Evolutionary conservation across 2,329 filamentous ascomycete genomes (phyloP), one percentile per base, ranked within the genome.

Genomic region (Stachybotrys elegans): DNA sequence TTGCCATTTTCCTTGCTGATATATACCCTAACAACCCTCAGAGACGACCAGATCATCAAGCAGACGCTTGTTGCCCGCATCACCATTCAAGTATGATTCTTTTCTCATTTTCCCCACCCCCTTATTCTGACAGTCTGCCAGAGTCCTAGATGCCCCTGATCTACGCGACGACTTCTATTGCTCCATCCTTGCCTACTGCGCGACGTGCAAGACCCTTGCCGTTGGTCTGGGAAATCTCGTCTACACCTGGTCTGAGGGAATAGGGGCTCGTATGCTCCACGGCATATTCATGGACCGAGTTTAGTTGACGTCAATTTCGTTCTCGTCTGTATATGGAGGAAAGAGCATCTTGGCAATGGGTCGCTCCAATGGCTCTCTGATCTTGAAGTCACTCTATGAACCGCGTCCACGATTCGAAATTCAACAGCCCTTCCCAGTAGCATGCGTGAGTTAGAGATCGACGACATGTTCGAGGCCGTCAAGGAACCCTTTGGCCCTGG

Each of bases 131-230:
- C 57, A 46, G 20, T 9, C 13, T 4, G 13, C 3, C 49, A 86
- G 82, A 67, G 86, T 96, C 6, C 75, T 98, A 5, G 89, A 96
- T 66, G 92, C 92, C 8, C 90, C 91, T 3, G 80, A 82, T 42
- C 72, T 97, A n/a, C 82, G 89, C 45, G 90, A 97, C 56, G 92
- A 98, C 63, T 98, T 91, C 62, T 98, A 98, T 62, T 96, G 90
- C 66, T 93, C 91, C 0, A 76, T 91, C 3, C 74, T 98, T 43
- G 89, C 93, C 9, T 97, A 95, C 62, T 95, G 86, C 0, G 65
- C 76, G 32, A 86, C 79, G 7, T 78, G 81, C 41, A 79, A 86
- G 43, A 87, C 84, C 13, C 75, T 98, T 14, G 92, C 89, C 16
- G 88, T 97, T 16, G 92, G 88, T 1, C 73, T 97, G 13, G 84